Evolutionary conservation across 768 basidiomycete genomes (phyloP), one percentile per base, ranked within the genome.

Genomic region (Boletus reticuloceps): DNA sequence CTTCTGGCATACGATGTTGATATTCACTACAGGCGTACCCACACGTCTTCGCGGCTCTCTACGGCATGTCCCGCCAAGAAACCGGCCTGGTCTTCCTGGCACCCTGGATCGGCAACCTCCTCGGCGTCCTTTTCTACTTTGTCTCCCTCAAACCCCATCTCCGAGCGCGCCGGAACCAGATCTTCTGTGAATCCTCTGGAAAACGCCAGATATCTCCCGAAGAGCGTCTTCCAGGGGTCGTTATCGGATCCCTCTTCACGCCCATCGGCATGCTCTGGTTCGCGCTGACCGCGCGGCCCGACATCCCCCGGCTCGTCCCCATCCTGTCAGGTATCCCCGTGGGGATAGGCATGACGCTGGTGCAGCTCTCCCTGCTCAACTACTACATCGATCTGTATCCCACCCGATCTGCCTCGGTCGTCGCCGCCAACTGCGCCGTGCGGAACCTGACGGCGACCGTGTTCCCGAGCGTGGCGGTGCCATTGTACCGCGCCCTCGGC

Each of bases 301-400:
- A 63, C 11, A 17, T 31, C 13, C 60, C 56, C 0, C 51, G 48
- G 12, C 22, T 62, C 5, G 6, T 67, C 5, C 42, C 63, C 12
- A 46, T 59, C 14, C 13, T 69, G 41, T 69, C 67, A 0, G 67
- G 67, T 5, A 53, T 69, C 29, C 67, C 67, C 1, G 48, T 69
- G 4, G 67, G 67, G 13, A 62, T 69, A 44, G 67, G 67, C 11
- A 66, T 69, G 67, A 69, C 67, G 32, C 52, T 67, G 4, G 46
- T 69, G 27, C 67, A 69, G 42, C 61, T 69, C 25, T 66, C 63
- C 9, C 27, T 69, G 42, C 50, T 64, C 53, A 68, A 68, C 38
- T 69, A 68, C 44, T 69, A 68, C 58, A 64, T 68, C 40, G 67
- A 68, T 39, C 67, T 68, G 9, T 68, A 69, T 40, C 67, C 67